A percentile compares a stretch with the other conserved stretches of the same genome.
Conservation (phyloP, 108 stramenopile genomes). For the Poteriospumella lacustris region DNA sequence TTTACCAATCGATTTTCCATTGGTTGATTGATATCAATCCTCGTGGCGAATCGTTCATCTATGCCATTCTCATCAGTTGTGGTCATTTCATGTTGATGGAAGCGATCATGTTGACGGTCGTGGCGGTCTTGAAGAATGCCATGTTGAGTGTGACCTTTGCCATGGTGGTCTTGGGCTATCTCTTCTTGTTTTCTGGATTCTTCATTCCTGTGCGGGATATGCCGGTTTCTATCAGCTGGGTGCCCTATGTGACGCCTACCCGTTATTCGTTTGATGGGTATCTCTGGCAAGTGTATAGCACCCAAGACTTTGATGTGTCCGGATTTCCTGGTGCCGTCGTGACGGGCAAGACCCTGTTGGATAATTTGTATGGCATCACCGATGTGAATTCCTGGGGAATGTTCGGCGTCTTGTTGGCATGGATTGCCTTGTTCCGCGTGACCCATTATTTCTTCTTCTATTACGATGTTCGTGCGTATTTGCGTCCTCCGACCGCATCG, state of each 20-base stretch:
- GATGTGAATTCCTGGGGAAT: slow-evolving; percentile 33
- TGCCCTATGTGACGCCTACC: background rate
- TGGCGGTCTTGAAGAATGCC: slow-evolving; percentile 44
- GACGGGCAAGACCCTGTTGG: slow-evolving; percentile 7
- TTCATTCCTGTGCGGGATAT: slow-evolving; percentile 26
- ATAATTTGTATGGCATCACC: slow-evolving; percentile 14
- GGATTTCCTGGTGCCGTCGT: slow-evolving; percentile 24
- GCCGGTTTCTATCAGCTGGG: background rate
- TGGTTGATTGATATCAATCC: slow-evolving; percentile 30
- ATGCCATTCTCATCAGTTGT: slow-evolving; percentile 28
- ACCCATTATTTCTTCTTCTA: slow-evolving; percentile 31
- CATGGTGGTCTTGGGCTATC: slow-evolving; percentile 37
- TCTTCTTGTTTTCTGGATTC: slow-evolving; percentile 39
- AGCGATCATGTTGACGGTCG: slow-evolving; percentile 39
- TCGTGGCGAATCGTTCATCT: slow-evolving; percentile 19
- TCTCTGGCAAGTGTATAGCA: slow-evolving; percentile 34
- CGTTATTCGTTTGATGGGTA: slow-evolving; percentile 39
- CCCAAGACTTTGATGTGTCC: slow-evolving; percentile 32
- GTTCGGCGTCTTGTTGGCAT: slow-evolving; percentile 27
- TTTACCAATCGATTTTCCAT: slow-evolving; percentile 38
- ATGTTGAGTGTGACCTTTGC: slow-evolving; percentile 42
- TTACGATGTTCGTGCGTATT: slow-evolving; percentile 20
- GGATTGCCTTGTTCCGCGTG: slow-evolving; percentile 32
- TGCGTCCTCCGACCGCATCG: no score
- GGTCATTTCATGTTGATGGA: slow-evolving; percentile 37